Percentiles rank a stretch among this genome's conserved stretches.
phyloP scores from a whole-genome alignment of 2,329 filamentous ascomycete species.

The Scedosporium minutisporum region DNA sequence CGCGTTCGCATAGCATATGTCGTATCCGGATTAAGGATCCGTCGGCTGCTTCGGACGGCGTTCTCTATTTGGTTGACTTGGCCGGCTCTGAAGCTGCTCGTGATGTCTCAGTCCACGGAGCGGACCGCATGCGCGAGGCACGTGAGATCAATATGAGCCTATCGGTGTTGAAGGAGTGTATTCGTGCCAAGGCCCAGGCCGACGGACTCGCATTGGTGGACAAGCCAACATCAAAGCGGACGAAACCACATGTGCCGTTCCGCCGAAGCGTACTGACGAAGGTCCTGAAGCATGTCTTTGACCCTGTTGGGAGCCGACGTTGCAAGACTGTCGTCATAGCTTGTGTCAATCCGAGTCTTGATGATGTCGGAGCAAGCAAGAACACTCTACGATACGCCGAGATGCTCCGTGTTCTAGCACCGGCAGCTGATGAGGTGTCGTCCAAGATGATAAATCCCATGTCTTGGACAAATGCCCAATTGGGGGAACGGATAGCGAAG shows the following conservation, averaged over 20 bases:
- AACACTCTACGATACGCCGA: slow-evolving; percentile 41
- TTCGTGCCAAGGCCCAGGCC: slow-evolving; percentile 30
- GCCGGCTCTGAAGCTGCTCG: slow-evolving; percentile 39
- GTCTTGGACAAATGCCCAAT: neutral
- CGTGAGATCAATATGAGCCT: slow-evolving; percentile 38
- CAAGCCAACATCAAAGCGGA: slow-evolving; percentile 12
- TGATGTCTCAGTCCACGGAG: slow-evolving; percentile 27
- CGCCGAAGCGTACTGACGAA: slow-evolving; percentile 36
- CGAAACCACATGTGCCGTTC: slow-evolving; percentile 32
- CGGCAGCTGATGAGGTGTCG: slow-evolving; percentile 14
- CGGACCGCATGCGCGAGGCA: slow-evolving; percentile 35
- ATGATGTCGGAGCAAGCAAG: slow-evolving; percentile 32
- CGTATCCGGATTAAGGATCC: slow-evolving; percentile 30
- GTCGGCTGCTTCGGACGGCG: slow-evolving; percentile 24
- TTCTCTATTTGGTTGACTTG: slow-evolving; percentile 37
- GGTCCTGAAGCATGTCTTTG: slow-evolving; percentile 39
- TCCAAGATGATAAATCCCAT: slow-evolving; percentile 19
- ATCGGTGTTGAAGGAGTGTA: slow-evolving; percentile 42
- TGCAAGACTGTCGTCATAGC: slow-evolving; percentile 36
- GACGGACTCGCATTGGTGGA: slow-evolving; percentile 15
- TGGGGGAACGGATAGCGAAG: neutral
- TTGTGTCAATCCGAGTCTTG: slow-evolving; percentile 36
- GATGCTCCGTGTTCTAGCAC: slow-evolving; percentile 30
- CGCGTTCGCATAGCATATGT: slow-evolving; percentile 38
- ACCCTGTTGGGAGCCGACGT: slow-evolving; percentile 25